A percentile compares a stretch with the other conserved stretches of the same genome.
Evolutionary conservation across 2,329 filamentous ascomycete genomes (phyloP).

Genomic region (Penicillium sp.): DNA sequence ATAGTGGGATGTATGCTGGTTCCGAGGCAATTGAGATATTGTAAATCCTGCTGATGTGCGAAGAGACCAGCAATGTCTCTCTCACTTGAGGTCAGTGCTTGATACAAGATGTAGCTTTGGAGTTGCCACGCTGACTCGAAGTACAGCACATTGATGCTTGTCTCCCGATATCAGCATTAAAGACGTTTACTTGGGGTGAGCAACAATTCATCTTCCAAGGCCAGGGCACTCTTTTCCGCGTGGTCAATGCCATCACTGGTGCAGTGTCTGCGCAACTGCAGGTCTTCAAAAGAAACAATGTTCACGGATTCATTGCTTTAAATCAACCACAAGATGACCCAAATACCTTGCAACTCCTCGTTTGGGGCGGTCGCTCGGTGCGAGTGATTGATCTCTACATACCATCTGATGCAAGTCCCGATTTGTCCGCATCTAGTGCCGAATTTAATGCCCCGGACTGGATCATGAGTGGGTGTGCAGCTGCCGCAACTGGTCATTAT

Average conservation of each 20-base stretch:
- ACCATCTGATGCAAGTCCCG: slow-evolving; percentile 22
- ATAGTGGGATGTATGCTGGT: slow-evolving; percentile 11
- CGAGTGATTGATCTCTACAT: slow-evolving; percentile 38
- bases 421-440: slow-evolving; percentile 32
- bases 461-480: slow-evolving; percentile 68
- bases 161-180: slow-evolving; percentile 46
- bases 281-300: slow-evolving; percentile 39
- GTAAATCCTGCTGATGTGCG: slow-evolving; percentile 18
- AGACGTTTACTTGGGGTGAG: slow-evolving; percentile 30
- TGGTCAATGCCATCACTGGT: slow-evolving; percentile 37
- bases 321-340: slow-evolving; percentile 17
- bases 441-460: slow-evolving; percentile 66
- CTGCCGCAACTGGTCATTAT: slow-evolving; percentile 25
- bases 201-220: slow-evolving; percentile 39
- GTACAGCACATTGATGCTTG: slow-evolving; percentile 43
- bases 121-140: slow-evolving; percentile 24
- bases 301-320: slow-evolving; percentile 41
- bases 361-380: slow-evolving; percentile 71
- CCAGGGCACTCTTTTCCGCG: slow-evolving; percentile 37
- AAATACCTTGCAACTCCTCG: slow-evolving; percentile 43
- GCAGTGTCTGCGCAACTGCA: slow-evolving; percentile 29
- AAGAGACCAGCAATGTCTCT: slow-evolving; percentile 25
- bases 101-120: background rate
- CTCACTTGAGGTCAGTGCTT: slow-evolving; percentile 33
- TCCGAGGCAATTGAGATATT: slow-evolving; percentile 8